Evolutionary conservation across 768 basidiomycete species (phyloP).

Genomic region (Russula brevipes): DNA sequence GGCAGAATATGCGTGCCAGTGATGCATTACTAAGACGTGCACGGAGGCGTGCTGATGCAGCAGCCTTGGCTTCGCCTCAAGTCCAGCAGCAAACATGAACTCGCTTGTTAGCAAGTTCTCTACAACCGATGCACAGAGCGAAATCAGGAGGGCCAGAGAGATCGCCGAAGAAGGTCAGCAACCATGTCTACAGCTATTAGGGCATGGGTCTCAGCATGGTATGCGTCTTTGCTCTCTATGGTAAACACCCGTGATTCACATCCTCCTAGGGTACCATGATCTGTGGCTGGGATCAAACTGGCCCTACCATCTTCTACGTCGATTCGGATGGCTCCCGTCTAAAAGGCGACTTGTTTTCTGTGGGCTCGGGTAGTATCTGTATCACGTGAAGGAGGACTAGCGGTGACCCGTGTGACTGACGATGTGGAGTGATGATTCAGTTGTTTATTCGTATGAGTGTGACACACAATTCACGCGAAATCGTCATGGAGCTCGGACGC

Average conservation of each 20-base stretch:
- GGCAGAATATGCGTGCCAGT: too few relatives aligned
- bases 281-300: constrained; percentile 99
- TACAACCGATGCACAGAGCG: constrained; percentile 44
- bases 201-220: constrained; percentile 99
- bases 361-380: constrained; percentile 95
- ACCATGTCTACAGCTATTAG: constrained; percentile 96
- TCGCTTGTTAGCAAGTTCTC: constrained; percentile 61
- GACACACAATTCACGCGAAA: too few relatives aligned
- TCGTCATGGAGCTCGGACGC: too few relatives aligned
- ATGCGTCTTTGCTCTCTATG: constrained; percentile 26
- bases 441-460: too few relatives aligned
- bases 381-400: constrained; percentile 90
- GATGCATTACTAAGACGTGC: too few relatives aligned
- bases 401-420: too few relatives aligned
- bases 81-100: constrained; percentile 51
- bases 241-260: constrained; percentile 3
- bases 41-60: constrained; percentile 5
- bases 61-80: neutral
- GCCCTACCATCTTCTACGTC: constrained; percentile 93
- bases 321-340: constrained; percentile 95
- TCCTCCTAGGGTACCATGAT: constrained; percentile 89
- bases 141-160: constrained; percentile 46
- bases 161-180: constrained; percentile 73
- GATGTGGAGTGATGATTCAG: too few relatives aligned
- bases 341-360: constrained; percentile 97